Evolutionary conservation across 495 filamentous ascomycete genomes (phyloP), one percentile per base, ranked within the genome.

Genomic region (Penicillium pancosmium): DNA sequence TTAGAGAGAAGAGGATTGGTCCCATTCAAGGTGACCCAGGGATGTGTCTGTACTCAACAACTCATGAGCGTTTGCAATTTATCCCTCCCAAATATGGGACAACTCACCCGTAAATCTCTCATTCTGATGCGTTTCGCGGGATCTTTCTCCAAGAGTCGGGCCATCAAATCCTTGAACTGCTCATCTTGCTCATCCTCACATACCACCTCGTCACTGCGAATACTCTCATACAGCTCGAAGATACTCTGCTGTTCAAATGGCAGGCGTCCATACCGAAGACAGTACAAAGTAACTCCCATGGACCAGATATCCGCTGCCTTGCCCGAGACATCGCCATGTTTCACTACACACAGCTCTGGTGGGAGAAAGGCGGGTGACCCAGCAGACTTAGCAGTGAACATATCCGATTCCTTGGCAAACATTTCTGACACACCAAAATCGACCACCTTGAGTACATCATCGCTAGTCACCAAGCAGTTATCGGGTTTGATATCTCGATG

Each of bases 381-480:
- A 23, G 93, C 94, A 8, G 92, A 92, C 70, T 97, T 98, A 19
- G 89, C 89, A 2, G 93, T 98, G 72, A 85, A 84, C 95, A 98
- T 98, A 44, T 91, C 83, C 3, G 84, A 87, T 19, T 88, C 70
- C 73, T 96, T 97, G 62, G 93, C 90, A 62, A 98, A 98, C 86
- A 98, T 97, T 70, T 98, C 93, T 4, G 93, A 97, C 11, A 98
- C 94, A 13, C 94, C 94, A 79, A 98, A 98, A 75, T 98, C 94
- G 44, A 96, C 93, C 57, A 98, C 89, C 73, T 98, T 98, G 3
- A 98, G 82, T 27, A 96, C 86, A 66, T 98, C 91, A 55, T 97
- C 93, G 23, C 85, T 84, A 1, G 92, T 97, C 35, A 98, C 79
- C 2, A 98, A 82, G 53, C 96, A 87, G 64, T 98, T 98, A 72